These are phyloP conservation scores for Bipolaris zeicola DNA, from an alignment of 2,329 filamentous ascomycete genomes.

Conservation along the genomic window DNA sequence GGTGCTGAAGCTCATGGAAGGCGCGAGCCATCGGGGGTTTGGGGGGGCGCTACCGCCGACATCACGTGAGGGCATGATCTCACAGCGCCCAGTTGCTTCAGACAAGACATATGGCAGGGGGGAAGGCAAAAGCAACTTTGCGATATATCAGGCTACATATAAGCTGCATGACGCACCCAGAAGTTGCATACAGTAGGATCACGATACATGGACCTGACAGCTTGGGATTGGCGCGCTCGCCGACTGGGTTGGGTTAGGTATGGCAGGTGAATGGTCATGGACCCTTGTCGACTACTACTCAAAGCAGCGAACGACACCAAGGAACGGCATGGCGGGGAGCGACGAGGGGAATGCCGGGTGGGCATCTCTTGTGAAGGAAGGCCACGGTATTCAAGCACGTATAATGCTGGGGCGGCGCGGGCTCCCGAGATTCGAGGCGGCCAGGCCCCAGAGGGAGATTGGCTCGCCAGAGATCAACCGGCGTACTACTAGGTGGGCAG, in stretches of 20 bases:
- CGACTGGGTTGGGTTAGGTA: constrained; percentile 9
- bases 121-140: constrained; percentile 7
- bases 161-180: neutral
- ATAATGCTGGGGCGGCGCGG: neutral
- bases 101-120: constrained; percentile 5
- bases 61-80: constrained; percentile 22
- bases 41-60: constrained; percentile 30
- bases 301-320: neutral
- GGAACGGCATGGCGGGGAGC: constrained; percentile 1
- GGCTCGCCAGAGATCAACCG: constrained; percentile 2
- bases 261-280: constrained; percentile 12
- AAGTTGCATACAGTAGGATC: neutral
- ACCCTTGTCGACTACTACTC: constrained; percentile 11
- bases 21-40: constrained; percentile 25
- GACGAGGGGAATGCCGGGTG: neutral
- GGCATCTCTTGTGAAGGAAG: neutral
- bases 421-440: neutral
- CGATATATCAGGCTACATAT: neutral
- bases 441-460: constrained; percentile 7
- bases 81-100: neutral
- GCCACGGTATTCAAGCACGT: neutral
- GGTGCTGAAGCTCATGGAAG: constrained; percentile 37
- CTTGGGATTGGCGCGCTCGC: neutral
- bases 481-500: neutral
- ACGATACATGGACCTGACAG: neutral